Evolutionary conservation across 2,329 filamentous ascomycete species (phyloP), one percentile per base, ranked within the genome.

Genomic region (Fusarium papillatum): DNA sequence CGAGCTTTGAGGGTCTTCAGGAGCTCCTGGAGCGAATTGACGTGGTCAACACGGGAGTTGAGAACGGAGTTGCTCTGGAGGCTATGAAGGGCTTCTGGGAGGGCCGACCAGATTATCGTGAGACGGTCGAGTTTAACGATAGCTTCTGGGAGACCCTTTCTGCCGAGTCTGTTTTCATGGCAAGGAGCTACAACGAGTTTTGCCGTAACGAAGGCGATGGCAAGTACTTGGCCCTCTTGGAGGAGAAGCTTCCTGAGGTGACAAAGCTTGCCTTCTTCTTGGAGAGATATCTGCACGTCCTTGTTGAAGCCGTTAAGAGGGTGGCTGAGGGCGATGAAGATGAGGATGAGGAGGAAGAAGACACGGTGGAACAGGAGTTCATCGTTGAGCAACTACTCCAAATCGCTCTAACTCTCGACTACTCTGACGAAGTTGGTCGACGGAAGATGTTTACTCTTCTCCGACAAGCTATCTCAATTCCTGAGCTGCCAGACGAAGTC

Each of bases 31-130:
- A 99, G 85, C 93, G 97, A 77, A 97, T 99, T 71, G 96, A 99
- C 79, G 92, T 98, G 3, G 91, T 97, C 74, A 97, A 97, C 82
- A 96, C 95, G 7, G 96, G 95, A 2, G 92, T 94, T 24, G 96
- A 98, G 82, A 95, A 94, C 67, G 97, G 97, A 8, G 95, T 98
- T 70, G 96, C 95, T 2, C 90, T 97, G 11, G 95, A 98, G 81
- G 97, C 97, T 1, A 98, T 99, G 96, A 93, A 91, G 72, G 95
- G 95, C 60, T 98, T 99, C 84, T 99, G 97, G 97, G 94, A 97
- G 77, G 95, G 96, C 7, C 92, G 97, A 22, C 94, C 95, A 4
- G 94, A 97, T 81, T 96, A 96, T 80, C 88, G 93, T 64, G 93
- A 96, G 66, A 91, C 90, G 36, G 89, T 95, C 66, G 88, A 86